Conservation (phyloP, 768 basidiomycete genomes). For the Suillus subaureus region DNA sequence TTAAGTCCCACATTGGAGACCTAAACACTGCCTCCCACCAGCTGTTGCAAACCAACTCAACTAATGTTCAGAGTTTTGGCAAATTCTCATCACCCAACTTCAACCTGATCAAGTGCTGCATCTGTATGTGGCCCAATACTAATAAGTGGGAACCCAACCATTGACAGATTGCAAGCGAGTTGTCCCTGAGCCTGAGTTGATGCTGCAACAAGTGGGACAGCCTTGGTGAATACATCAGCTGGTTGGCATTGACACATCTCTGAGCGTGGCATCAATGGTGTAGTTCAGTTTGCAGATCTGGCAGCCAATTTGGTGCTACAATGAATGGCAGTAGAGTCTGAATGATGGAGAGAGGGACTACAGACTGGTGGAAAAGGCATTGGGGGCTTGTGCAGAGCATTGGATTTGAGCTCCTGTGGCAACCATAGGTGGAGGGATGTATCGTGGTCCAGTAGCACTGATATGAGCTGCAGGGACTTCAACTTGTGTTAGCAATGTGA, state of each 20-base stretch:
- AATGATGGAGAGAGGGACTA: not conserved
- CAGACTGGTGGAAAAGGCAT: not conserved
- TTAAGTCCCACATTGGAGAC: not conserved
- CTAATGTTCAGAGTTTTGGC: not conserved
- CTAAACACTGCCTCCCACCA: slow-evolving; percentile 8
- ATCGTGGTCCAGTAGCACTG: not conserved
- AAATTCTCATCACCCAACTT: slow-evolving; percentile 9
- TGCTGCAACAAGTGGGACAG: not conserved
- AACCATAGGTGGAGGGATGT: slow-evolving; percentile 1
- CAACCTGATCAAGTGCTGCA: slow-evolving; percentile 4
- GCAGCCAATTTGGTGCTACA: not conserved
- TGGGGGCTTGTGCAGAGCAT: not conserved
- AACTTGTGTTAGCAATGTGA: not conserved
- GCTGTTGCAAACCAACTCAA: slow-evolving; percentile 8
- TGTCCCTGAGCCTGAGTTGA: not conserved
- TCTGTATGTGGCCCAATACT: slow-evolving; percentile 15
- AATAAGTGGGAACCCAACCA: slow-evolving; percentile 2
- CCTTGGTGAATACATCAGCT: not conserved
- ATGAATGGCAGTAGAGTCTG: not conserved
- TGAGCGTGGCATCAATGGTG: not conserved
- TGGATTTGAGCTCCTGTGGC: not conserved
- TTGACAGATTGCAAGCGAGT: not conserved
- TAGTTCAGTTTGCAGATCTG: not conserved
- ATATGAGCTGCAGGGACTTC: slow-evolving; percentile 2
- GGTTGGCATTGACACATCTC: not conserved